Evolutionary conservation across 2,329 filamentous ascomycete species (phyloP), one percentile per base, ranked within the genome.

Genomic region (Monilinia polystroma): DNA sequence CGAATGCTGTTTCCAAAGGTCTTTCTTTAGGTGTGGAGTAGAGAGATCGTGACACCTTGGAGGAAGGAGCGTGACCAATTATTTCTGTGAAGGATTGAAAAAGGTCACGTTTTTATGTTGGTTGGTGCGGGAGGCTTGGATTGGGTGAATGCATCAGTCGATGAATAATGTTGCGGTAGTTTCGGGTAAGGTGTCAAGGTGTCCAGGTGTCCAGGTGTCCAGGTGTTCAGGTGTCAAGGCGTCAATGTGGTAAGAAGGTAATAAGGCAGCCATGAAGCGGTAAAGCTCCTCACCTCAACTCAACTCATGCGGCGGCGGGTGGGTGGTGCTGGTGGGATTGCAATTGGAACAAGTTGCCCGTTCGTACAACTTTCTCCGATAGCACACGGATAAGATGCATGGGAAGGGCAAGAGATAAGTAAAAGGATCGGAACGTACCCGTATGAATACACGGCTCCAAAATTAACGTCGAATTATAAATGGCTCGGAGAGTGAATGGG

Each of bases 401-500:
- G 57, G 29, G 57, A 38, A 51, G 55, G n/a, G 23, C 2, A 51
- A 60, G 7, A 51, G 57, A 51, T 23, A 51, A 38, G 38, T 38
- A 45, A 26, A 60, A 38, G 49, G n/a, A 60, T 51, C 45, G 45
- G 45, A 60, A 60, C 58, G 49, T 60, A 60, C 58, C 58, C 58
- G 29, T 60, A 10, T 26, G 20, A 51, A 60, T 60, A 51, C 57
- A 51, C 57, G 57, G 57, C 57, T 60, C 57, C 57, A 51, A 60
- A 51, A 60, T 10, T 26, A 60, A 60, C 20, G 20, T 60, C 57
- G 57, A 51, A 60, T 51, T 20, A 51, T 29, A 35, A 38, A 38
- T 12, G 45, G 3, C 18, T 12, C n/a, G 41, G 63, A 5, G 29
- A 43, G 63, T 35, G 41, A 55, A 65, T 57, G 63, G 41, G 52